Conservation (phyloP, 75 land plant genomes). For the Picea glauca region DNA sequence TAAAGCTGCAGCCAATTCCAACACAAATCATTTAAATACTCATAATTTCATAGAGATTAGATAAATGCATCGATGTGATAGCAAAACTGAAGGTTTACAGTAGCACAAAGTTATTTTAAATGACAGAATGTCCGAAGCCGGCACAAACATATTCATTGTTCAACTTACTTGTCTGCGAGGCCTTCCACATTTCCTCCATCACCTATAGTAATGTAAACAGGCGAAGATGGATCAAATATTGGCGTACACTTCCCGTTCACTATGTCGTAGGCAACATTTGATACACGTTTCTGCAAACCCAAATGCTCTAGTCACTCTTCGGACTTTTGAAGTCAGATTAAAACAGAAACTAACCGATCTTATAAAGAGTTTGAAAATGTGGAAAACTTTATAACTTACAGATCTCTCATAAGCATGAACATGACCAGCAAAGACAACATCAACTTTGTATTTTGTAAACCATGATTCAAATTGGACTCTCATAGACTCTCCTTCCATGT, state of each 20-base stretch:
- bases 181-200: slow-evolving; percentile 92
- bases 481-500: slow-evolving; percentile 92
- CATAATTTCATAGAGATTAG: no score
- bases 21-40: neutral
- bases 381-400: slow-evolving; percentile 36
- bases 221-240: slow-evolving; percentile 30
- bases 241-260: slow-evolving; percentile 61
- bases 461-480: slow-evolving; percentile 66
- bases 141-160: neutral
- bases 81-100: neutral
- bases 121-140: neutral
- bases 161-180: slow-evolving; percentile 56
- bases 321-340: neutral
- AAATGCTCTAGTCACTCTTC: neutral
- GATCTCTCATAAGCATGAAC: slow-evolving; percentile 92
- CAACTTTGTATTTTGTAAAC: slow-evolving; percentile 74
- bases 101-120: no score
- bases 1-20: slow-evolving; percentile 39
- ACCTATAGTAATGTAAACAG: slow-evolving; percentile 76
- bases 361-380: neutral
- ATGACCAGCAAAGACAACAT: slow-evolving; percentile 86
- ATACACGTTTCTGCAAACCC: slow-evolving; percentile 53
- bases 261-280: slow-evolving; percentile 65
- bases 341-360: neutral
- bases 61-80: neutral